Base-by-base conservation (phyloP, 805 yeast species). In the Candida methanosorbosa region DNA sequence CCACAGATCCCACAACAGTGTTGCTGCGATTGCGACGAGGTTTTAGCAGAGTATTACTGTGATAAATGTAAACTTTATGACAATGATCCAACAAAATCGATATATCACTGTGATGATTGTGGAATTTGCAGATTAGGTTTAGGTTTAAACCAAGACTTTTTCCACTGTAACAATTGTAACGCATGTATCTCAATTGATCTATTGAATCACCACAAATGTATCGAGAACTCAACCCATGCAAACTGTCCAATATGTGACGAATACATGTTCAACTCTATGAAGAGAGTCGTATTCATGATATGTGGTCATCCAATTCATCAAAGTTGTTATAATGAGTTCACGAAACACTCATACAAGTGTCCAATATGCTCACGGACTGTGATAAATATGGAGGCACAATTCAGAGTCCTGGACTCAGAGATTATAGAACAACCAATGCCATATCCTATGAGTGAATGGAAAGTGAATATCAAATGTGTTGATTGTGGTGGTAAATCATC, bases 261-360 rank as follows among this genome's bases (percentile, higher is more conserved):
- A 47, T 87, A 78, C 55, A 74, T 88, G 74, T 88, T 88, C 54
- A 81, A 86, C 13, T 79, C 92, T 4, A 75, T 81, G 6, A 70
- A 66, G 51, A 79, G 86, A 9, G 94, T 87, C 29, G 94, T 86
- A 16, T 87, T 88, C 54, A 86, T 88, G 95, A 65, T 70, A 32
- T 88, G 97, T 59, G 96, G 97, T 2, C 97, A 88, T 58, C 84
- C 95, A 26, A 88, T 88, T 38, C 97, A 88, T 59, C 85, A 86
- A 54, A 50, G 56, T 19, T 88, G 97, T 56, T 87, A 77, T 54
- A 79, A 79, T 41, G 90, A 84, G 43, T 78, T 81, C 53, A 74
- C 84, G n/a, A 71, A 77, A 44, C 86, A 82, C 52, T 75, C 83
- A 13, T 88, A 86, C 65, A 84, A 85, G 54, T 88, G 97, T 56